Conservation (phyloP, 345 rosid genomes). For the Angophora floribunda region DNA sequence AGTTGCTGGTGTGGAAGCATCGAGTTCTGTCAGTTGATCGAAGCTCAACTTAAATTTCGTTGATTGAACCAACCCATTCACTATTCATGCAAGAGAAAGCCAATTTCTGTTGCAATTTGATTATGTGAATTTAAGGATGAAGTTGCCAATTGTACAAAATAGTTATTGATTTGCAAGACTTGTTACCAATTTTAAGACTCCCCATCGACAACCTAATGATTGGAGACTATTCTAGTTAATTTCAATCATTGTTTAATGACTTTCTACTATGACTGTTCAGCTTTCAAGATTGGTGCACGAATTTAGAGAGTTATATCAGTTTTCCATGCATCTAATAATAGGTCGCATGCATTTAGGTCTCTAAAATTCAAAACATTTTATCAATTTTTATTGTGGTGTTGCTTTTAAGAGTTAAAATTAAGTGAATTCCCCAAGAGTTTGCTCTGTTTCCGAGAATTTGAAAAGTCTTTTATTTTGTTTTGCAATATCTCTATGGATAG, state of each 20-base stretch:
- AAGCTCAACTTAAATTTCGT: neutral
- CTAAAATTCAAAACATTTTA: neutral
- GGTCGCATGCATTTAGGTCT: neutral
- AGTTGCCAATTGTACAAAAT: accelerated
- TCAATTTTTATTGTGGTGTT: neutral
- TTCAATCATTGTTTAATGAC: neutral
- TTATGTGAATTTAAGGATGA: no score
- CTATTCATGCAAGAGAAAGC: neutral
- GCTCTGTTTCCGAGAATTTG: accelerated
- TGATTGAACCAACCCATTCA: neutral
- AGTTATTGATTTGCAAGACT: neutral
- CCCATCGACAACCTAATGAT: neutral
- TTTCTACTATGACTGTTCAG: neutral
- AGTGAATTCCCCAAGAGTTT: neutral
- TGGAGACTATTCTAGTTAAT: neutral
- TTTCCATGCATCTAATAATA: neutral
- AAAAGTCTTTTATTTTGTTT: no score
- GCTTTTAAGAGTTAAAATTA: neutral
- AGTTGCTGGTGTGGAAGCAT: neutral
- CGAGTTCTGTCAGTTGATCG: neutral
- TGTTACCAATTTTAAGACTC: neutral
- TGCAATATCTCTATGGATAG: neutral
- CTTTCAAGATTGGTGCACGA: neutral
- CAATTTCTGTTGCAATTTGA: no score
- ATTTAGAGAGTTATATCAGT: neutral